Evolutionary conservation across 2,329 filamentous ascomycete genomes (phyloP), one percentile per base, ranked within the genome.

Genomic region (Botrytis squamosa): DNA sequence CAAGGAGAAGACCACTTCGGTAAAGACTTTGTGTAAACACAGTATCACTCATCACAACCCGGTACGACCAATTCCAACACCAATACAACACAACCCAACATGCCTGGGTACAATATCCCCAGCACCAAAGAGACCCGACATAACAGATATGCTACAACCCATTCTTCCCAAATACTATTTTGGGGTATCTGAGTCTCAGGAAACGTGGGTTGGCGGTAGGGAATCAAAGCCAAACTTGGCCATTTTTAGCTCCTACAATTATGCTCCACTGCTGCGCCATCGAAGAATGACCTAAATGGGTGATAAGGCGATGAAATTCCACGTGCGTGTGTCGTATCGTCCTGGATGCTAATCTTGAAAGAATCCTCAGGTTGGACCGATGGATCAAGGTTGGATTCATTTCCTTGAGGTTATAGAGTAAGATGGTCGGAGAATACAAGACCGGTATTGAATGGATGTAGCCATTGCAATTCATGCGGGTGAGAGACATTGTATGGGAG

Each of bases 381-480:
- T 42, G 65, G 65, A 68, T 68, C 36, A 29, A 12, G 46, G 36
- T 57, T 40, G 55, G 68, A 59, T 70, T 62, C 55, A 29, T 40
- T 65, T 71, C 57, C 57, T 64, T 29, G 42, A 29, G 59, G 25
- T 33, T 46, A 33, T 52, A 18, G 52, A 9, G 52, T 29, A 29
- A 20, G 69, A 65, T 40, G 46, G 38, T 40, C 60, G 69, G 69
- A 52, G 42, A 40, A 64, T 65, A 65, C 66, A 68, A 29, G 36
- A 68, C 25, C 49, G 66, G 66, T 63, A 71, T 71, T 71, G 60
- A 18, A 71, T 71, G 69, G 69, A 65, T 71, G 69, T 52, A 64
- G 57, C 69, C 60, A 52, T 55, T 52, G 14, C 8, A 46, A 29
- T 52, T 65, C 46, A 33, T 63, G 69, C 59, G 57, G 46, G 68